These are phyloP conservation scores for Cryptococcus wingfieldii DNA, from an alignment of 1,284 basidiomycete species.

Conservation along the genomic window DNA sequence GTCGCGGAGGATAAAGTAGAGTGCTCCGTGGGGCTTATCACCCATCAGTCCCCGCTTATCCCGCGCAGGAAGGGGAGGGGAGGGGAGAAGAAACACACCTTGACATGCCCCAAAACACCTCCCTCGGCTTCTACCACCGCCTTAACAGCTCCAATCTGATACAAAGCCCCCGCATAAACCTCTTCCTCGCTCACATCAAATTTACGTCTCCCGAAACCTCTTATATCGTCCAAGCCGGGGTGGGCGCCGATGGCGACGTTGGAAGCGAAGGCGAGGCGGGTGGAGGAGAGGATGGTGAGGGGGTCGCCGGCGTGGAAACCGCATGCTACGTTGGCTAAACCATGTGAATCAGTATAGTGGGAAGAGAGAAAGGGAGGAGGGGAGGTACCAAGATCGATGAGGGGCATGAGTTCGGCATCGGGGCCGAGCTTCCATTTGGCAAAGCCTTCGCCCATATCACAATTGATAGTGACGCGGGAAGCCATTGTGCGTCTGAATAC, in stretches of 20 bases:
- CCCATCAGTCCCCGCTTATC: not conserved
- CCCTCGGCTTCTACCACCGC: not conserved
- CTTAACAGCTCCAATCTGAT: conserved; percentile 1
- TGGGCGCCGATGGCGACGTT: conserved; percentile 1
- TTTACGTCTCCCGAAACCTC: not conserved
- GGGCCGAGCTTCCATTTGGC: not conserved
- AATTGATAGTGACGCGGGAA: not conserved
- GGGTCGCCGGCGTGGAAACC: conserved; percentile 1
- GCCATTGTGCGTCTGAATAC: not conserved
- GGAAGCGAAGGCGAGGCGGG: not conserved
- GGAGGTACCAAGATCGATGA: not conserved
- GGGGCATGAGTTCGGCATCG: not conserved
- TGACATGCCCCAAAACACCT: conserved; percentile 1
- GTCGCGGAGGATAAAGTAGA: conserved; percentile 1
- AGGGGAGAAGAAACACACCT: not conserved
- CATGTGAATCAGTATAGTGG: not conserved
- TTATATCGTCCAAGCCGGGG: not conserved
- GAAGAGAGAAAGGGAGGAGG: not conserved
- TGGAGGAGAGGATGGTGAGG: not conserved
- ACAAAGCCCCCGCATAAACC: not conserved
- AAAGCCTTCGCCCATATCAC: conserved; percentile 1
- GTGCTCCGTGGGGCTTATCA: not conserved
- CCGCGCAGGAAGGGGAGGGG: not conserved
- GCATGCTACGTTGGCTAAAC: conserved; percentile 1
- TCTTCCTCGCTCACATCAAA: not conserved